Base-by-base conservation (phyloP, 169 alveolate genomes). In the Cryptosporidium meleagridis region DNA sequence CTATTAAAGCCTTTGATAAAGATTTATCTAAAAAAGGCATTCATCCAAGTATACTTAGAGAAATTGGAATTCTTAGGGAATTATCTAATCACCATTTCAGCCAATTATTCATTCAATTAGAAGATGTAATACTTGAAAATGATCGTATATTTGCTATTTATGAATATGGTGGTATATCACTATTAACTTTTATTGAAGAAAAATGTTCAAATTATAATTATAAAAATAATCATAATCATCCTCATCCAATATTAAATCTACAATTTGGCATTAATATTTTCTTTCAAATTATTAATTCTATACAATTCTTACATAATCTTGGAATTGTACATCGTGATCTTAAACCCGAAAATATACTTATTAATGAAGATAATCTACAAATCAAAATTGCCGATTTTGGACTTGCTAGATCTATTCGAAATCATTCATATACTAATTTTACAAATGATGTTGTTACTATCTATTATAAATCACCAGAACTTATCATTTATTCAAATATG, bases 301-400 rank as follows among this genome's bases (percentile, higher is more conserved):
- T 80, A n/a, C 55, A 80, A 44, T 80, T 41, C 31, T 21, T 80
- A 14, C 89, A 80, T 80, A 80, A 65, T 48, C 44, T 80, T 61
- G 89, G 89, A 26, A 80, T 80, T 62, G 89, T 80, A 21, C 89
- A 80, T 65, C 73, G 89, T 37, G 89, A 80, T 51, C 67, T 80
- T 29, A 80, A 80, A 65, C 89, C 89, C 18, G 89, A 80, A 65
- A 80, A 80, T 44, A 80, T 80, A 61, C 89, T 80, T 65, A 18
- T 80, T 33, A 61, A 80, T 65, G 65, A 62, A 44, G 70, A 73
- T 35, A 73, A 59, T 73, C 55, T 62, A 29, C 21, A 44, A 39
- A 65, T 80, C 37, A 80, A 80, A 62, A 80, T 80, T 41, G 89
- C 89, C 2, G 89, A 80, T 45, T 80, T 80, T 62, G 89, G 89